Percentiles rank a stretch among this genome's conserved stretches.
These are phyloP conservation scores for Alternaria dauci DNA, from an alignment of 2,329 filamentous ascomycete species.

Conservation along the genomic window DNA sequence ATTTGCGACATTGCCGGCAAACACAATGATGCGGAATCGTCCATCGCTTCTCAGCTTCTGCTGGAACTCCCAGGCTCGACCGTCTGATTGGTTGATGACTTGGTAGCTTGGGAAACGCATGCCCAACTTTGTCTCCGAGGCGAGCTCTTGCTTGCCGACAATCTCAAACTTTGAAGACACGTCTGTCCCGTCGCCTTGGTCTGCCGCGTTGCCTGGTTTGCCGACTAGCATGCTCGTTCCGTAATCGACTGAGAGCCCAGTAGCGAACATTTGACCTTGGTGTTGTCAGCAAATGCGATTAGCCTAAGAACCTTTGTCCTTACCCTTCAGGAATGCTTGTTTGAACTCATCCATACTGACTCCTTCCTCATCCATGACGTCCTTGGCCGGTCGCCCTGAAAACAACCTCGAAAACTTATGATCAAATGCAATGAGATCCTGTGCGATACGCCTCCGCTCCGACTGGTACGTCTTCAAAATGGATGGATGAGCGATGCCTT, in stretches of 20 bases:
- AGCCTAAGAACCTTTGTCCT: not conserved
- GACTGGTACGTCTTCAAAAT: slow-evolving; percentile 63
- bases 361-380: slow-evolving; percentile 67
- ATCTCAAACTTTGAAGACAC: slow-evolving; percentile 40
- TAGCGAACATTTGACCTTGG: slow-evolving; percentile 65
- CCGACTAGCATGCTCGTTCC: slow-evolving; percentile 63
- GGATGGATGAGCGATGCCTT: slow-evolving; percentile 49
- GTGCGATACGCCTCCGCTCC: slow-evolving; percentile 67
- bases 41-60: slow-evolving; percentile 65
- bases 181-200: slow-evolving; percentile 60
- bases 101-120: slow-evolving; percentile 68
- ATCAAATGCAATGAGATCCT: slow-evolving; percentile 69
- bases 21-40: slow-evolving; percentile 67
- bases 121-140: slow-evolving; percentile 58
- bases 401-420: slow-evolving; percentile 59
- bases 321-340: slow-evolving; percentile 62
- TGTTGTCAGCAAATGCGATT: not conserved
- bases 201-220: slow-evolving; percentile 57
- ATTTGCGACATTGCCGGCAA: slow-evolving; percentile 65
- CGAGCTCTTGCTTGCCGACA: slow-evolving; percentile 54
- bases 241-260: slow-evolving; percentile 67
- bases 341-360: slow-evolving; percentile 71
- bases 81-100: slow-evolving; percentile 66
- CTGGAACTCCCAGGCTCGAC: slow-evolving; percentile 67
- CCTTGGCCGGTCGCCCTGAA: slow-evolving; percentile 62